phyloP scores from a whole-genome alignment of 2,329 filamentous ascomycete genomes.

The Fusarium haematococcum region DNA sequence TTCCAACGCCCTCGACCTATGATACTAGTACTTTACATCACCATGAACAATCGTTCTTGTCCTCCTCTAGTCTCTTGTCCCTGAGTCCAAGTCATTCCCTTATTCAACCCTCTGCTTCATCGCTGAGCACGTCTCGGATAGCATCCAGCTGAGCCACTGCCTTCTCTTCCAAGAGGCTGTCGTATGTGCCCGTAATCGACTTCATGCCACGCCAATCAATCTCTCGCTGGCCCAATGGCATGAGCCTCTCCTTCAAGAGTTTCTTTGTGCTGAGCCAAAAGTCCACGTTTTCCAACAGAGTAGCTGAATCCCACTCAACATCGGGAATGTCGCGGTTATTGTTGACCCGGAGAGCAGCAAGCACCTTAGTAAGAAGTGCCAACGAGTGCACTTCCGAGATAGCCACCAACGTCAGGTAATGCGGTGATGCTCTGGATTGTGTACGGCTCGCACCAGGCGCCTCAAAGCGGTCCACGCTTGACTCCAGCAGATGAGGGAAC shows the following conservation, averaged over 20 bases:
- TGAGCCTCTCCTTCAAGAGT: slow-evolving; percentile 77
- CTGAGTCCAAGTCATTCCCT: background rate
- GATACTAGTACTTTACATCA: slow-evolving; percentile 42
- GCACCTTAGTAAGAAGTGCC: slow-evolving; percentile 78
- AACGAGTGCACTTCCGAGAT: slow-evolving; percentile 84
- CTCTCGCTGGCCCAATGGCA: slow-evolving; percentile 80
- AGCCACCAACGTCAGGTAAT: slow-evolving; percentile 78
- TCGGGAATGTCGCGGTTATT: slow-evolving; percentile 79
- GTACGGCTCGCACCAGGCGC: slow-evolving; percentile 67
- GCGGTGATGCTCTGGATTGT: slow-evolving; percentile 59
- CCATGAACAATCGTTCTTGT: slow-evolving; percentile 24
- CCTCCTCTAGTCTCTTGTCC: slow-evolving; percentile 10
- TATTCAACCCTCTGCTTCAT: slow-evolving; percentile 58
- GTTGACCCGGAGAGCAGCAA: slow-evolving; percentile 73
- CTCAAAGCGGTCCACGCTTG: slow-evolving; percentile 80
- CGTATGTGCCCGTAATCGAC: slow-evolving; percentile 53
- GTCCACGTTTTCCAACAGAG: slow-evolving; percentile 84
- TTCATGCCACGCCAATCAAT: slow-evolving; percentile 67
- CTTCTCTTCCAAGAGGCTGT: slow-evolving; percentile 80
- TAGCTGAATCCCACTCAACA: slow-evolving; percentile 79
- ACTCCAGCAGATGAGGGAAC: slow-evolving; percentile 81
- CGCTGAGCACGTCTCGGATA: slow-evolving; percentile 66
- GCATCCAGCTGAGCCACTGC: slow-evolving; percentile 76
- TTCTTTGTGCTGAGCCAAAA: slow-evolving; percentile 79
- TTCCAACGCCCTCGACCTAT: slow-evolving; percentile 43